Base-by-base conservation (phyloP, 1,284 basidiomycete species). In the Ceratobasidium papillatum region DNA sequence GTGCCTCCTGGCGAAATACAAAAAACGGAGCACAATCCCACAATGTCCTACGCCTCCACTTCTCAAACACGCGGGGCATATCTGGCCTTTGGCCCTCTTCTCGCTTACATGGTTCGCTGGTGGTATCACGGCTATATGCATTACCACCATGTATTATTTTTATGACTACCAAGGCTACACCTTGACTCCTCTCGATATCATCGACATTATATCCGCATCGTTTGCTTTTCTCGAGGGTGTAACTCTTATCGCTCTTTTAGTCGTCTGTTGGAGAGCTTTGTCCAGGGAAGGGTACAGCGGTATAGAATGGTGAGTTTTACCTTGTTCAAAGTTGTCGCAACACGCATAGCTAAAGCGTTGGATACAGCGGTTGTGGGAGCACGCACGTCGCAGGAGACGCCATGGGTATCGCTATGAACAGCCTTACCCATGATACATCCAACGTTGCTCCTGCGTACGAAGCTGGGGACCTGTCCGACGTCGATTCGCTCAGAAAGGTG, bases 1-100 rank as follows among this genome's bases (percentile, higher is more conserved):
- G 32, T 43, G 58, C n/a, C 58, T 27, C 19, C 58, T 61, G 5
- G 58, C 38, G 1, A 61, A 61, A 41, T 61, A 61, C 38, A 61
- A 61, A 19, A 61, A 61, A 30, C 14, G 38, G 1, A 41, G 32
- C 1, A 27, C 34, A 7, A 32, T 27, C 12, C 34, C 58, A 22
- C 17, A 19, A 9, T 61, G 58, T 17, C 17, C n/a, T 2, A 61
- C 58, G n/a, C 58, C 58, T 22, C 58, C 58, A 9, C 38, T 36
- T 30, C 38, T 61, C 17, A 61, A 61, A 25, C 58, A 61, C 25
- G 58, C 58, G 36, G 25, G 7, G 14, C 30, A 61, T 22, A 61
- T 61, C 32, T 61, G 58, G 34, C 30, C n/a, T 1, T 19, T 41
- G 58, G 14, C n/a, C 32, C 3, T 61, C 8, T 17, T 17, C n/a